phyloP scores from a whole-genome alignment of 192 early-diverging fungal genomes.

The Thoreauomyces humboldtii region DNA sequence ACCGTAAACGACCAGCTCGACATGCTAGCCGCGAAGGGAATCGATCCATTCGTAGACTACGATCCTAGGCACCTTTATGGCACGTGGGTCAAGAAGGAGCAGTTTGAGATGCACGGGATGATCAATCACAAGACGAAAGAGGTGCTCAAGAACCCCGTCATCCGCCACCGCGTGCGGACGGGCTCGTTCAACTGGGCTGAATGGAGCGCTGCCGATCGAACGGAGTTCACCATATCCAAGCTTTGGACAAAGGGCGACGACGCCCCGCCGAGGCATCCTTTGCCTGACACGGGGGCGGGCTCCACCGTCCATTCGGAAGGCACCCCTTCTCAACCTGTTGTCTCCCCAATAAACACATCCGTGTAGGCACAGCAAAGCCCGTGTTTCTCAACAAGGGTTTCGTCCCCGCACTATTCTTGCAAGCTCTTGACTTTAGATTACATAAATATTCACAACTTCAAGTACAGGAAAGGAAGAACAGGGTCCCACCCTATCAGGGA shows the following conservation, averaged over 20 bases:
- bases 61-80: constrained; percentile 43
- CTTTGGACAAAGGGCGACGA: constrained; percentile 36
- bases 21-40: constrained; percentile 30
- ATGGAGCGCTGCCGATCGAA: constrained; percentile 37
- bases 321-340: not conserved
- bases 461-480: no score
- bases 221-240: constrained; percentile 38
- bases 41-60: constrained; percentile 27
- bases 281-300: not conserved
- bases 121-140: constrained; percentile 32
- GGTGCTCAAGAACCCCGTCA: constrained; percentile 22
- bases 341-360: no score
- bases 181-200: constrained; percentile 59
- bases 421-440: no score
- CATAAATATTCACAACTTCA: no score
- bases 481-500: no score
- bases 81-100: constrained; percentile 54
- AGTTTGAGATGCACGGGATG: constrained; percentile 30
- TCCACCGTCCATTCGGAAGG: not conserved
- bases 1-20: constrained; percentile 28
- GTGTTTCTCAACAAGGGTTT: no score
- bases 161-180: constrained; percentile 30
- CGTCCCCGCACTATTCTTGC: no score
- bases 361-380: no score
- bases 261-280: constrained; percentile 38